Base-by-base conservation (phyloP, 1,139 yeast species). In the Nakaseomyces sp. region DNA sequence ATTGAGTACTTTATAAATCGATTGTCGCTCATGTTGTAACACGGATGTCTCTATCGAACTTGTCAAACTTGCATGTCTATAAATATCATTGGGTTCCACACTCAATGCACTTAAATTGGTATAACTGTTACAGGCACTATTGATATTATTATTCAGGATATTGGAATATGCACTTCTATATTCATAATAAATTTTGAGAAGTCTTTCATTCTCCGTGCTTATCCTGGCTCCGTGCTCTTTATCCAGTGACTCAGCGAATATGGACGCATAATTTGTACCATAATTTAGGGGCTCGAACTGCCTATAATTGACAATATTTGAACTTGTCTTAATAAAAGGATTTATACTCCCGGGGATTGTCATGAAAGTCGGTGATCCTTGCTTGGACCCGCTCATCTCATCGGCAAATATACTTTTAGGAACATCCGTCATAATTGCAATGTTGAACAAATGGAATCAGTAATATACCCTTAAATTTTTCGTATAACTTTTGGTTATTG, bases 151-250 rank as follows among this genome's bases (percentile, higher is more conserved):
- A 12, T 35, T 20, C 2, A 35, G 26, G 1, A 35, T 35, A 22
- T 5, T 35, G 4, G 38, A 35, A 12, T 20, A 35, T 5, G 38
- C 38, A 22, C 38, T 42, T 26, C 38, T 36, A 28, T 30, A 30
- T 20, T 50, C 52, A 22, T 54, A 56, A 43, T 56, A 56, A 16
- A 46, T 47, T 13, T 47, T 45, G 44, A 56, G 40, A 40, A 52
- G 45, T 10, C 22, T 25, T 40, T 53, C 56, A 41, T 53, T 55
- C 29, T 50, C 52, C 17, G 37, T 20, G 37, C 48, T 46, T 7
- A 50, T 45, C 26, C 35, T 46, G 20, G 37, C 25, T 24, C 45
- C 46, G n/a, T 33, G 24, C 13, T 47, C 43, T 19, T 45, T 46
- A 41, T 47, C 47, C 4, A 44, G 18, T 4, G 46, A 40, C 8